These are phyloP conservation scores for Cryoendolithus antarcticus DNA, from an alignment of 2,329 filamentous ascomycete species.

Conservation along the genomic window DNA sequence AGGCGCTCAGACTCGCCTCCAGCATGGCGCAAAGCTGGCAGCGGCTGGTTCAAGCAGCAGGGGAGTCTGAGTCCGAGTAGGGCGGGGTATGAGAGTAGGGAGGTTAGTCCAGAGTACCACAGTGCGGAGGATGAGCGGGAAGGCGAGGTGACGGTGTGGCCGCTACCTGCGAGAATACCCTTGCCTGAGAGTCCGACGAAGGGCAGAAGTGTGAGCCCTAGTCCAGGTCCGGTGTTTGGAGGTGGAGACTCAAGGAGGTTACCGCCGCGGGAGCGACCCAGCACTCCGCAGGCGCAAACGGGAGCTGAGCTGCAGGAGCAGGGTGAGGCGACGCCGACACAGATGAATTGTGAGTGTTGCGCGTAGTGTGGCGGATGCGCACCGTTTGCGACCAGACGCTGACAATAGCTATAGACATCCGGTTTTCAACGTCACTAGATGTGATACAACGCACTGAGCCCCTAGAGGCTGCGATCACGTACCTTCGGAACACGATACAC, in stretches of 20 bases:
- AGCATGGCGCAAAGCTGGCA: conserved; percentile 48
- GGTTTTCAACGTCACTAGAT: conserved; percentile 76
- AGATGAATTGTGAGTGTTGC: conserved; percentile 23
- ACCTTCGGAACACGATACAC: conserved; percentile 47
- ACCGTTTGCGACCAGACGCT: conserved; percentile 4
- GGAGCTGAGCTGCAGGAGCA: too few relatives aligned
- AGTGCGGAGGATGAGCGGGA: conserved; percentile 43
- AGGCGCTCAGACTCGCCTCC: conserved; percentile 54
- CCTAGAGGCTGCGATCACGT: conserved; percentile 59
- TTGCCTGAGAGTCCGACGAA: conserved; percentile 43
- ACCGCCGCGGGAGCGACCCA: not conserved
- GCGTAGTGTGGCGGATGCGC: too few relatives aligned
- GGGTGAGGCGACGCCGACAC: conserved; percentile 15
- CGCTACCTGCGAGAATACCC: conserved; percentile 33
- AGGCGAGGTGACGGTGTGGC: conserved; percentile 31
- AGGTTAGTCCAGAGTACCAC: conserved; percentile 48
- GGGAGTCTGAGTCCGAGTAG: conserved; percentile 26
- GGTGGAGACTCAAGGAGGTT: conserved; percentile 8
- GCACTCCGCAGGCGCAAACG: not conserved
- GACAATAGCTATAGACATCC: conserved; percentile 52
- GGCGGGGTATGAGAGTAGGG: conserved; percentile 42
- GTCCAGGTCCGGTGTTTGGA: conserved; percentile 15
- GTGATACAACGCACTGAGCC: conserved; percentile 78
- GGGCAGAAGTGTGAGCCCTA: conserved; percentile 22
- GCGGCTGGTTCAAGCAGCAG: conserved; percentile 43